Evolutionary conservation across 2,329 filamentous ascomycete species (phyloP).

Genomic region (Diaporthe destruens): DNA sequence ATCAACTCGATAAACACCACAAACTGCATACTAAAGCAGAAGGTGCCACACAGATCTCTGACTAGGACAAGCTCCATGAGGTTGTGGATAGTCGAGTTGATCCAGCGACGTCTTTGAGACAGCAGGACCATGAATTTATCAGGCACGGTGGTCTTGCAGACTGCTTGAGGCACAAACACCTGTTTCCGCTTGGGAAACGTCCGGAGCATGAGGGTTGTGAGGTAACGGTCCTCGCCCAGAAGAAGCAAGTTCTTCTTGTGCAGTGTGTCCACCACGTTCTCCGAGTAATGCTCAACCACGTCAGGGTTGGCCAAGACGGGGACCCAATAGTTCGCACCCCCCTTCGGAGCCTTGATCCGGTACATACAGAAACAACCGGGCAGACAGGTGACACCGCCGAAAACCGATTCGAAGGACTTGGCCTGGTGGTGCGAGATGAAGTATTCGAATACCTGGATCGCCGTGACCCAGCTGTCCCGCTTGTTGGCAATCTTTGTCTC

Average conservation of each 20-base stretch:
- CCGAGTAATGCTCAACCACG: slow-evolving; percentile 98
- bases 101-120: slow-evolving; percentile 96
- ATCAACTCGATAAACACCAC: slow-evolving; percentile 95
- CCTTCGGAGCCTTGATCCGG: slow-evolving; percentile 98
- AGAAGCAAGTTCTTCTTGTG: slow-evolving; percentile 97
- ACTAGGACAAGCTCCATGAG: slow-evolving; percentile 97
- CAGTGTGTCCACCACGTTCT: slow-evolving; percentile 97
- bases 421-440: slow-evolving; percentile 98
- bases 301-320: slow-evolving; percentile 98
- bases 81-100: slow-evolving; percentile 99
- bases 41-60: slow-evolving; percentile 95
- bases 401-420: slow-evolving; percentile 98
- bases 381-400: slow-evolving; percentile 98
- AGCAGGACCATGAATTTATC: slow-evolving; percentile 92
- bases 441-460: slow-evolving; percentile 99
- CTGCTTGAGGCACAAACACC: slow-evolving; percentile 96
- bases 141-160: slow-evolving; percentile 98
- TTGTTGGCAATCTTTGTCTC: slow-evolving; percentile 99
- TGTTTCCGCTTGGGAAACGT: slow-evolving; percentile 99
- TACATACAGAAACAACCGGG: slow-evolving; percentile 99
- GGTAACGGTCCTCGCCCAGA: slow-evolving; percentile 92
- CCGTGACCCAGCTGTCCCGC: slow-evolving; percentile 91
- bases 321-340: slow-evolving; percentile 99
- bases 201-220: slow-evolving; percentile 97
- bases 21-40: slow-evolving; percentile 99